Evolutionary conservation across 2,329 filamentous ascomycete species (phyloP), one percentile per base, ranked within the genome.

Genomic region (Sclerotinia borealis): DNA sequence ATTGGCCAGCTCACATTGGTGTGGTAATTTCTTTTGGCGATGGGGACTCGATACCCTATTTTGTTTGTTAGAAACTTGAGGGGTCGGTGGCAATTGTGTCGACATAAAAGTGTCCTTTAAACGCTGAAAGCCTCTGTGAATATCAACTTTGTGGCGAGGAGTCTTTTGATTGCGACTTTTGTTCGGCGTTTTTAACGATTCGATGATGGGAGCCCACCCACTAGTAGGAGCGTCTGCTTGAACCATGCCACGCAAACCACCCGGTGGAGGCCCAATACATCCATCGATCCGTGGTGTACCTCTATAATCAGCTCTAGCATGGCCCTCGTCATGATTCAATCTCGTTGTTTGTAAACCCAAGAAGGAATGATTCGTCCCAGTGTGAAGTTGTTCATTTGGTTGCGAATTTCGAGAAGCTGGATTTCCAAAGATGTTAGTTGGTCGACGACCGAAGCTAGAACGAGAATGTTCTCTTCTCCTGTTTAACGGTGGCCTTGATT

Each of bases 361-460:
- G 43, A 71, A 75, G 15, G 73, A 72, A 68, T 75, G 72, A 34
- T 65, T 64, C 41, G 65, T 65, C 19, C 72, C 72, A 22, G 71
- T 51, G 22, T 67, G 63, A 56, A 69, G 68, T 19, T 71, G 64
- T 54, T 72, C 66, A 47, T 70, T 69, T 7, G 67, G 66, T 36
- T 72, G 68, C 34, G 51, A 65, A 55, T 61, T 70, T 49, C 63
- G 68, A 29, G 72, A 68, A 27, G 70, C 72, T 29, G 72, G 72
- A 19, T 63, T 47, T 13, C 62, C 69, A 49, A 72, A 72, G 3
- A 67, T 61, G 39, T 54, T 66, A 11, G 51, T 69, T 22, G 69
- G 4, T 41, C 72, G 73, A 56, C 68, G 72, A 64, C 73, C 75
- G 70, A 73, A 77, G 63, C 72, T 71, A 59, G 72, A 65, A 15